Evolutionary conservation across 2,329 filamentous ascomycete genomes (phyloP), one percentile per base, ranked within the genome.

Genomic region (Penicillium freii): DNA sequence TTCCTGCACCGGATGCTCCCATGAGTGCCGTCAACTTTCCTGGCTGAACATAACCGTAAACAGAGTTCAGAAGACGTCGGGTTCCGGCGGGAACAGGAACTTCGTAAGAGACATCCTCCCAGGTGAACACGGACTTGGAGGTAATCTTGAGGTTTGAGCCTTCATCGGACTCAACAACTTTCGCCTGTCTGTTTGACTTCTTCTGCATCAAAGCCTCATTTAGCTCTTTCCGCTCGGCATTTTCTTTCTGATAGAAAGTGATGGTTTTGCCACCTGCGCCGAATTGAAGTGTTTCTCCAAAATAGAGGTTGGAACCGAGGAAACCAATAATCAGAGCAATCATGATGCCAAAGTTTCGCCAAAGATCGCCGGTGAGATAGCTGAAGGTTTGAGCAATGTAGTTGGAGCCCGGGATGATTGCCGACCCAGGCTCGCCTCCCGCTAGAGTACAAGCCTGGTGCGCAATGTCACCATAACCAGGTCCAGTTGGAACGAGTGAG

Each of bases 361-460:
- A 95, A 1, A 94, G 79, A 51, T 93, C 84, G 1, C 78, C 75
- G 0, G 83, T 81, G 13, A 78, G 72, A 75, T 92, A 95, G 0
- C 82, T 81, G 72, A 90, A 96, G 0, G 81, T 85, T 23, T 84
- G 74, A 0, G 82, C 79, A 59, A 96, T 84, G 70, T 96, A 96
- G 15, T 80, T 82, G 0, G 78, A 76, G 4, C 91, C 92, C 0
- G 82, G 80, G 0, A 96, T 84, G 10, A 79, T 69, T 1, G 80
- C 73, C 0, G 83, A 87, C 1, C 91, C 91, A 0, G 87, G 78
- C 0, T 77, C 78, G 8, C 88, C 89, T 1, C 91, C 92, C 0
- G 87, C 75, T 3, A 95, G 81, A 0, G 91, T 94, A 76, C 92
- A 96, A 1, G 91, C 88, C 74, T 94, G 91, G 66, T 92, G 79